These are phyloP conservation scores for Globisporangium nodosum DNA, from an alignment of 352 stramenopile species.

Conservation along the genomic window DNA sequence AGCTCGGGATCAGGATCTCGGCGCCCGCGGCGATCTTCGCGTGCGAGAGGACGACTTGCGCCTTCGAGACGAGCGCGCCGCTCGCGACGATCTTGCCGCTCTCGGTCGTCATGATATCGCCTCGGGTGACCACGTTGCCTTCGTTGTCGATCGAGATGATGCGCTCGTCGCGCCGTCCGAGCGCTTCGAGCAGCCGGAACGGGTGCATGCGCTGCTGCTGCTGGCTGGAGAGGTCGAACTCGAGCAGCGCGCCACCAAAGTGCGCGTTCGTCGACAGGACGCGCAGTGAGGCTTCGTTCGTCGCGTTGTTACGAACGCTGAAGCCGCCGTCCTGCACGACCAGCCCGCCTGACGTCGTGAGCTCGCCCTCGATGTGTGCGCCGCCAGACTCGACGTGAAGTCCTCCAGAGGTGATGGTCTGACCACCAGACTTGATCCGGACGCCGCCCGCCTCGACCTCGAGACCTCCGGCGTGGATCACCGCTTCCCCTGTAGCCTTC, in stretches of 20 bases:
- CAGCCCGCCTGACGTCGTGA: conserved; percentile 57
- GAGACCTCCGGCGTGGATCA: conserved; percentile 50
- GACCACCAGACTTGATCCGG: conserved; percentile 45
- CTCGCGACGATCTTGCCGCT: conserved; percentile 42
- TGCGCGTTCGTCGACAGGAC: conserved; percentile 37
- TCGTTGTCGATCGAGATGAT: conserved; percentile 42
- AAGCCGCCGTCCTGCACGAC: conserved; percentile 58
- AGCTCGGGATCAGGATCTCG: conserved; percentile 41
- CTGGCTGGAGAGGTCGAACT: conserved; percentile 29
- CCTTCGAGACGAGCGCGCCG: conserved; percentile 44
- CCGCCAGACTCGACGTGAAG: conserved; percentile 51
- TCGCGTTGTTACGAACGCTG: conserved; percentile 29
- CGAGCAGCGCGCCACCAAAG: conserved; percentile 50
- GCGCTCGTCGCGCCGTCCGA: conserved; percentile 11
- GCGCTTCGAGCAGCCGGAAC: conserved; percentile 48
- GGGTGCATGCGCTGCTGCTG: conserved; percentile 15
- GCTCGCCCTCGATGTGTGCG: conserved; percentile 39
- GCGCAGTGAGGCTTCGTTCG: conserved; percentile 40
- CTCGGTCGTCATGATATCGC: conserved; percentile 41
- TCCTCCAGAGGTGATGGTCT: conserved; percentile 53
- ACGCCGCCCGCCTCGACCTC: conserved; percentile 46
- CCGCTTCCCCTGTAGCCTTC: conserved; percentile 35
- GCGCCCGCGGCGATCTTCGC: conserved; percentile 29
- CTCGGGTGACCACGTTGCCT: conserved; percentile 38
- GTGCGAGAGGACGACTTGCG: conserved; percentile 45